These are phyloP conservation scores for Spirogloea muscicola DNA, from an alignment of 139 green algal genomes.

Conservation along the genomic window DNA sequence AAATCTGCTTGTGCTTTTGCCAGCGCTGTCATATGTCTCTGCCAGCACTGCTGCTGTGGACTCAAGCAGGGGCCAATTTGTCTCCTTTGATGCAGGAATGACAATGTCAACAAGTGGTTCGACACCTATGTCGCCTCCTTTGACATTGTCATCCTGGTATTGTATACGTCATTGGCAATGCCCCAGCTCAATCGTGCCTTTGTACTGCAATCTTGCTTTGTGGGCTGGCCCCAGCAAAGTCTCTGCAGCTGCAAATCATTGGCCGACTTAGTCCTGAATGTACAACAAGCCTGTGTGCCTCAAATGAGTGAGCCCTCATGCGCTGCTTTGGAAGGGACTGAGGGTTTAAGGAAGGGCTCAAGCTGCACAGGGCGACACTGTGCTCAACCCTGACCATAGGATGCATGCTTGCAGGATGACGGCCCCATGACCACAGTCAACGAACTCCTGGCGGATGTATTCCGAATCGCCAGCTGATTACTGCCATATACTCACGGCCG, in stretches of 20 bases:
- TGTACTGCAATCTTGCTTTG: neutral
- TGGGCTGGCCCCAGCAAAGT: neutral
- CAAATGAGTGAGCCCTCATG: neutral
- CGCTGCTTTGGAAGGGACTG: neutral
- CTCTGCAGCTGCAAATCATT: neutral
- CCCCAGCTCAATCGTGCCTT: neutral
- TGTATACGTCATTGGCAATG: neutral
- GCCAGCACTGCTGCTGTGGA: neutral
- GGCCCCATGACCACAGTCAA: constrained; percentile 10
- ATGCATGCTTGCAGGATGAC: constrained; percentile 3
- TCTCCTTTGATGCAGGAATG: constrained; percentile 14
- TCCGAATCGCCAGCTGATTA: no score
- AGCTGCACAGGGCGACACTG: neutral
- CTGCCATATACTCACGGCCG: no score
- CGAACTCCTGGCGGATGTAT: constrained; percentile 5
- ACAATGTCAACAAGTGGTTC: constrained; percentile 32
- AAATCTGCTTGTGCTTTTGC: neutral
- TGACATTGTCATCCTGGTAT: constrained; percentile 30
- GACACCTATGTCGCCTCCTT: constrained; percentile 14
- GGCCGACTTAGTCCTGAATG: neutral
- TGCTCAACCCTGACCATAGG: neutral
- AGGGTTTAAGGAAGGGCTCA: neutral
- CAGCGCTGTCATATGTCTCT: neutral
- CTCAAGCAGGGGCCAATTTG: no score
- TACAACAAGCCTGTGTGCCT: neutral